Percentiles rank a stretch among this genome's conserved stretches.
Evolutionary conservation across 306 rosid genomes (phyloP).

Genomic region (Cucurbita maxima): DNA sequence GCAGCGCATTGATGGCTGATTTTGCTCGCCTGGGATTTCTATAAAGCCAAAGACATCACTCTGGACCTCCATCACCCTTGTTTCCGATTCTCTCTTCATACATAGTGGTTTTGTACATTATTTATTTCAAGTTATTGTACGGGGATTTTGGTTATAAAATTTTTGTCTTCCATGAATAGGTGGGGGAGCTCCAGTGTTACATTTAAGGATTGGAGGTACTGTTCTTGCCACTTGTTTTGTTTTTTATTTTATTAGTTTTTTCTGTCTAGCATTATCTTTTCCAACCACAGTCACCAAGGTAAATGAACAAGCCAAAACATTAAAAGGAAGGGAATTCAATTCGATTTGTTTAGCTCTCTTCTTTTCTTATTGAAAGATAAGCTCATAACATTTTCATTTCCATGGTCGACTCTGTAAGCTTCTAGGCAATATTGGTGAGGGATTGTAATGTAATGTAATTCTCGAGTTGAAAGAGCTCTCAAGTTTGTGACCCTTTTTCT

Average conservation of each 20-base stretch:
- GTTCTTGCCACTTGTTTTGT: neutral
- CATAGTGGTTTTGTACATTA: conserved; percentile 59
- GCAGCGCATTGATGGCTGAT: conserved; percentile 22
- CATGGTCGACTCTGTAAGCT: neutral
- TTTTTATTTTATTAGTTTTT: neutral
- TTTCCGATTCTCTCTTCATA: conserved; percentile 12
- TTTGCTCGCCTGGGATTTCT: conserved; percentile 24
- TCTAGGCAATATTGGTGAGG: neutral
- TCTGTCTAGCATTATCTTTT: neutral
- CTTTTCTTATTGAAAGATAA: neutral
- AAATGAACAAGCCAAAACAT: neutral
- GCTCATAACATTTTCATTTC: neutral
- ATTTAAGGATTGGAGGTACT: conserved; percentile 4
- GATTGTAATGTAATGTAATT: neutral
- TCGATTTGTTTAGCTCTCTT: neutral
- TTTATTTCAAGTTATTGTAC: conserved; percentile 39
- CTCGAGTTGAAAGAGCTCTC: neutral
- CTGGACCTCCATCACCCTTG: neutral
- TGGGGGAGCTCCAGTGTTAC: conserved; percentile 11
- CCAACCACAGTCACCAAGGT: neutral
- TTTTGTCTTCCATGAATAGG: conserved; percentile 44
- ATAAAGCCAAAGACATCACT: conserved; percentile 28
- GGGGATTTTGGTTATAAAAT: conserved; percentile 37
- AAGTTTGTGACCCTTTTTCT: neutral
- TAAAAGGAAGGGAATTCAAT: neutral